A percentile compares a stretch with the other conserved stretches of the same genome.
Evolutionary conservation across 768 basidiomycete genomes (phyloP).

Genomic region (Termitomyces sp.): DNA sequence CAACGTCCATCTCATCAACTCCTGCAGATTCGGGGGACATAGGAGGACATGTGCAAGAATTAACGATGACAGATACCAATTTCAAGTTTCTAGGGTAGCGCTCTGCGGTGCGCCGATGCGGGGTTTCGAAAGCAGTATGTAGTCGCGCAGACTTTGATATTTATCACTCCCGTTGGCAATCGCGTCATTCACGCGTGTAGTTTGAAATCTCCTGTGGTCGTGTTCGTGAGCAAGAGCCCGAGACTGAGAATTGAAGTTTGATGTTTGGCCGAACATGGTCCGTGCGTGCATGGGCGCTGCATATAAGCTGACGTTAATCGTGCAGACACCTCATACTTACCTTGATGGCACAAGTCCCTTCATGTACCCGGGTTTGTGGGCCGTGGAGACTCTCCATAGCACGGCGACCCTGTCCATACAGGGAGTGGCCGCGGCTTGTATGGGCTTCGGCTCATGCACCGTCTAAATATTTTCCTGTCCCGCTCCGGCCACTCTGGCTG

Average conservation of each 20-base stretch:
- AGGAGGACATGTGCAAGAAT: neutral
- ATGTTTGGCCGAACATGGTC: slow-evolving; percentile 28
- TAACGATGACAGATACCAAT: neutral
- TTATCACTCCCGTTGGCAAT: neutral
- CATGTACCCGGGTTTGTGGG: slow-evolving; percentile 52
- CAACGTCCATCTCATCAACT: neutral
- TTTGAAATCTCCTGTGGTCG: neutral
- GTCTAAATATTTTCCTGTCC: slow-evolving; percentile 62
- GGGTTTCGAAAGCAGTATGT: neutral
- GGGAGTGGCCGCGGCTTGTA: slow-evolving; percentile 46
- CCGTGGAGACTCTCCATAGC: slow-evolving; percentile 54
- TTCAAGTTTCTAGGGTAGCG: too few relatives aligned
- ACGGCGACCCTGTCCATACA: slow-evolving; percentile 68
- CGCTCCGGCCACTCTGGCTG: slow-evolving; percentile 45
- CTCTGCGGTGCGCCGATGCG: neutral
- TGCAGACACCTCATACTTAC: slow-evolving; percentile 43
- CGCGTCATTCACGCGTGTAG: neutral
- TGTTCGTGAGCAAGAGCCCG: too few relatives aligned
- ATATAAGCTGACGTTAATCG: slow-evolving; percentile 21
- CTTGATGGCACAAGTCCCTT: slow-evolving; percentile 59
- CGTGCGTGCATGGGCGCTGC: slow-evolving; percentile 26
- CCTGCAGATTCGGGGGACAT: neutral
- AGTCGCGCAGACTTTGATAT: too few relatives aligned
- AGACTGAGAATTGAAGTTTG: too few relatives aligned
- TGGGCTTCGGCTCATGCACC: slow-evolving; percentile 60